Base-by-base conservation (phyloP, 208 protist genomes). In the Trypanosoma mega region DNA sequence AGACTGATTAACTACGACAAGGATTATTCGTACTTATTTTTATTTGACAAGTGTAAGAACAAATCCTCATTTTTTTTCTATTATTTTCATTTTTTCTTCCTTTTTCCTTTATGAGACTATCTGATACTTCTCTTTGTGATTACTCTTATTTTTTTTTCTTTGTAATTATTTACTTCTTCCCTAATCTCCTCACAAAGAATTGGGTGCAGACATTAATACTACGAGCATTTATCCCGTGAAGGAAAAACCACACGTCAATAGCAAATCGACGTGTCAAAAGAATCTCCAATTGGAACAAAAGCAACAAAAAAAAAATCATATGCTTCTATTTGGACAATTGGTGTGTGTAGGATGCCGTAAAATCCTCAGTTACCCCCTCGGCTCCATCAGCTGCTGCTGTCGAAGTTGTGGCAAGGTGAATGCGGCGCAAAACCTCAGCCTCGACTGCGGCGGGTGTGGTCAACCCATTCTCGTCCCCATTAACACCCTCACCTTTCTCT, bases 291-390 rank as follows among this genome's bases (percentile, higher is more conserved):
- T 26, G 23, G n/a, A 47, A 47, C 23, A 47, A 47, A 26, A 47
- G 14, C 23, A 47, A 47, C 23, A 47, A 47, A 26, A 47, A 47
- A 26, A 47, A 47, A 26, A 47, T 33, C 30, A 18, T 3, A 74
- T 63, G 30, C 82, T 89, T 62, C 41, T 90, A 18, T 84, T 81
- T 48, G 61, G 70, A 3, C 79, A 94, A 52, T 62, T 91, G 0
- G 80, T 94, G 18, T 94, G 87, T 48, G 53, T 58, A 6, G 76
- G 70, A 8, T 94, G 87, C 57, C 72, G 73, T 16, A 72, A 72
- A 49, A 78, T 94, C 44, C 69, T 92, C 23, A 87, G 74, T 34
- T 92, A 92, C 60, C 84, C 87, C 8, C 55, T 87, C 31, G 81
- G 77, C 3, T 74, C 79, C 31, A 34, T 85, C 49, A 89, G 77